A percentile compares a stretch with the other conserved stretches of the same genome.
Conservation (phyloP, 768 basidiomycete genomes). For the Cubamyces sp. region DNA sequence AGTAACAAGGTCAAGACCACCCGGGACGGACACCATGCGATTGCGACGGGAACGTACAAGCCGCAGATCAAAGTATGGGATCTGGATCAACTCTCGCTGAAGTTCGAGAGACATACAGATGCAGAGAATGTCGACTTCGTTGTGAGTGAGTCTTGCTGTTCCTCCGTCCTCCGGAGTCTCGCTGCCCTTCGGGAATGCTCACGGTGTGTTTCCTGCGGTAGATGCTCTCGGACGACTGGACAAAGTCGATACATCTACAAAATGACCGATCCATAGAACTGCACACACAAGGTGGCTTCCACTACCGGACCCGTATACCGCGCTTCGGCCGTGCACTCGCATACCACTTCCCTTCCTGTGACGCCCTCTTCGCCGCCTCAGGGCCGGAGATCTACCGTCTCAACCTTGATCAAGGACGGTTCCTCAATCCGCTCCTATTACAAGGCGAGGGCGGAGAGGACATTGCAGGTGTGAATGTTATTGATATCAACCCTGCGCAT, state of each 20-base stretch:
- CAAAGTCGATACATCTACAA: slow-evolving; percentile 96
- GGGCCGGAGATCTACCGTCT: slow-evolving; percentile 91
- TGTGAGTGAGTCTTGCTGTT: slow-evolving; percentile 65
- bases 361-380: slow-evolving; percentile 82
- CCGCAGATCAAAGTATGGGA: slow-evolving; percentile 98
- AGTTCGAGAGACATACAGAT: slow-evolving; percentile 96
- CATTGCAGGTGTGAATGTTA: slow-evolving; percentile 83
- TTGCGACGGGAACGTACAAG: slow-evolving; percentile 97
- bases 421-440: slow-evolving; percentile 79
- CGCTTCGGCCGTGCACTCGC: slow-evolving; percentile 90
- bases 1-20: slow-evolving; percentile 91
- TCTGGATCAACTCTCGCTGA: slow-evolving; percentile 86
- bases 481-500: slow-evolving; percentile 94
- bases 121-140: slow-evolving; percentile 97
- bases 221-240: slow-evolving; percentile 98
- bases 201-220: slow-evolving; percentile 37
- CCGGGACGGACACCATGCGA: slow-evolving; percentile 86
- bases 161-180: not conserved
- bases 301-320: slow-evolving; percentile 93
- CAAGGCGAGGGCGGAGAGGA: slow-evolving; percentile 52
- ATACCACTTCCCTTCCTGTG: slow-evolving; percentile 94
- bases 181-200: not conserved
- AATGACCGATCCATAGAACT: slow-evolving; percentile 93
- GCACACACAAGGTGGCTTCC: slow-evolving; percentile 92
- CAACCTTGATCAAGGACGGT: slow-evolving; percentile 94